A percentile compares a stretch with the other conserved stretches of the same genome.
Conservation (phyloP, 2,329 filamentous ascomycete genomes). For the Nannizzia gypsea region DNA sequence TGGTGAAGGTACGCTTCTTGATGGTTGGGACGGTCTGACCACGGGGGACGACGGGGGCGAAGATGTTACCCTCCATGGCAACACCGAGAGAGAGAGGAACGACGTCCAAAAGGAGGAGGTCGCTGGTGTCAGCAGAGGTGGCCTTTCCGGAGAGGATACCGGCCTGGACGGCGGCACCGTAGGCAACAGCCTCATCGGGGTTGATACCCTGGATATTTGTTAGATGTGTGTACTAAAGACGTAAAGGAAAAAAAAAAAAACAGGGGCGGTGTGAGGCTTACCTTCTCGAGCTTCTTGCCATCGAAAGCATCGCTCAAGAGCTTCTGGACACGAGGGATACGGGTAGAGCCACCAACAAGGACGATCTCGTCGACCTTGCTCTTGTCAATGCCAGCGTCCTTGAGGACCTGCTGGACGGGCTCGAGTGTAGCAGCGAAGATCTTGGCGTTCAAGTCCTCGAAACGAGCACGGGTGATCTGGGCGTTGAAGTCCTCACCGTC, state of each 20-base stretch:
- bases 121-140: slow-evolving; percentile 82
- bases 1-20: slow-evolving; percentile 86
- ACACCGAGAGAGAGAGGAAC: slow-evolving; percentile 94
- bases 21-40: slow-evolving; percentile 65
- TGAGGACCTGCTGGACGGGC: slow-evolving; percentile 90
- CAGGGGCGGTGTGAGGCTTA: slow-evolving; percentile 19
- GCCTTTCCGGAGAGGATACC: slow-evolving; percentile 98
- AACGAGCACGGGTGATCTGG: slow-evolving; percentile 95
- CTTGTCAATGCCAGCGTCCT: slow-evolving; percentile 84
- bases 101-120: slow-evolving; percentile 92
- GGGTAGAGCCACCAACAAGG: slow-evolving; percentile 95
- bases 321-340: slow-evolving; percentile 99
- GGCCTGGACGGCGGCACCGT: slow-evolving; percentile 96
- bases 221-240: background rate
- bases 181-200: slow-evolving; percentile 97
- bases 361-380: slow-evolving; percentile 93
- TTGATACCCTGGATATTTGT: slow-evolving; percentile 61
- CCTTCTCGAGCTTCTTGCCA: slow-evolving; percentile 99
- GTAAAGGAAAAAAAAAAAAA: background rate
- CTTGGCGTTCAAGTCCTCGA: slow-evolving; percentile 96
- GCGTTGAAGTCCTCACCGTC: slow-evolving; percentile 97
- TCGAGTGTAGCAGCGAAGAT: slow-evolving; percentile 87
- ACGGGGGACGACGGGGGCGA: slow-evolving; percentile 80
- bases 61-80: slow-evolving; percentile 99
- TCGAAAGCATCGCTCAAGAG: slow-evolving; percentile 98